phyloP scores from a whole-genome alignment of 1,284 basidiomycete species.

The Ustilago loliicola region DNA sequence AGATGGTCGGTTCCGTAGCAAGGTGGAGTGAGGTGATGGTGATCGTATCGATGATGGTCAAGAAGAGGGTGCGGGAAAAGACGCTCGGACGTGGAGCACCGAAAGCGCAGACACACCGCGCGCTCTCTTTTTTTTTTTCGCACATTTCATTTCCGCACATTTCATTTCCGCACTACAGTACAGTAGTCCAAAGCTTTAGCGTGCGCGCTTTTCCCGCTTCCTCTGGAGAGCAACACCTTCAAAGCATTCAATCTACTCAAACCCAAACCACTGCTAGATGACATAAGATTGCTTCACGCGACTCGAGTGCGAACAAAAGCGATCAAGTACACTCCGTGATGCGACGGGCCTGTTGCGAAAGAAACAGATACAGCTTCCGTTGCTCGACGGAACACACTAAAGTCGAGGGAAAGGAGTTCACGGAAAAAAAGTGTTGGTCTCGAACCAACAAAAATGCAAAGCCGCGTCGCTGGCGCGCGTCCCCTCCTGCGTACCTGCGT shows the following conservation, averaged over 20 bases:
- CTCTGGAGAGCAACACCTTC: background rate
- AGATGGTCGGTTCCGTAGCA: no score
- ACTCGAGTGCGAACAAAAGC: no score
- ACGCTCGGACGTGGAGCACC: constrained; percentile 2
- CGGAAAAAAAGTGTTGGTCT: constrained; percentile 14
- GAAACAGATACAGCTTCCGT: no score
- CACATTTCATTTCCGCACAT: background rate
- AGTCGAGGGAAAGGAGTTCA: background rate
- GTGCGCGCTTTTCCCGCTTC: background rate
- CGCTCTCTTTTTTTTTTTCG: constrained; percentile 3
- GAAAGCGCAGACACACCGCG: background rate
- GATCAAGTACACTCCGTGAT: no score
- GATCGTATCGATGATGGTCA: background rate
- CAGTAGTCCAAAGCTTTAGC: no score
- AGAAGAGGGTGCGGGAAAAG: background rate
- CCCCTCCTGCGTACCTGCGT: background rate
- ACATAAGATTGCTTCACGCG: no score
- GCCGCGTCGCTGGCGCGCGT: constrained; percentile 7
- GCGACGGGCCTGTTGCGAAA: no score
- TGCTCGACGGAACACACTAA: no score
- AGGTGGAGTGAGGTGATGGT: background rate
- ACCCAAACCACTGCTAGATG: no score
- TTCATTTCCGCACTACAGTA: no score
- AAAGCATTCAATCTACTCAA: background rate
- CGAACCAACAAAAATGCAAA: background rate